Percentiles rank a stretch among this genome's conserved stretches.
These are phyloP conservation scores for Microbotryomycetes sp. DNA, from an alignment of 1,284 basidiomycete species.

Conservation along the genomic window DNA sequence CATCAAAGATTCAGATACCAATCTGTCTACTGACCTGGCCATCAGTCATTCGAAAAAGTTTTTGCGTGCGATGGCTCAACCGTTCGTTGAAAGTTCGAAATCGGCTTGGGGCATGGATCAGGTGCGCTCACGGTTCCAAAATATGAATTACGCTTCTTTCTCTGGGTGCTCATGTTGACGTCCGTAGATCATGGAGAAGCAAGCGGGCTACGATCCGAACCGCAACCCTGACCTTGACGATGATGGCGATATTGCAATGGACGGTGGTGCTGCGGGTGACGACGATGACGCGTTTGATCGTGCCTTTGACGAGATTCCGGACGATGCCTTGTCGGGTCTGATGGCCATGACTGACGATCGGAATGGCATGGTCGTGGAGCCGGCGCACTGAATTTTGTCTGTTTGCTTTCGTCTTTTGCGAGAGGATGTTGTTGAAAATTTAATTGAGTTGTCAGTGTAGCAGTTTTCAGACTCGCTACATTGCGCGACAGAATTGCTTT, in stretches of 20 bases:
- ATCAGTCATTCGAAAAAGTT: constrained; percentile 80
- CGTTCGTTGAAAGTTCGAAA: constrained; percentile 86
- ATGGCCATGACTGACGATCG: neutral
- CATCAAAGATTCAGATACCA: constrained; percentile 93
- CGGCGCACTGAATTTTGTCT: neutral
- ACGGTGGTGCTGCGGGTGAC: neutral
- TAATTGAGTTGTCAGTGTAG: too few species aligned
- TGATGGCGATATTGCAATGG: neutral
- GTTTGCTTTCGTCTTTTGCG: too few species aligned
- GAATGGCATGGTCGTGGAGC: neutral
- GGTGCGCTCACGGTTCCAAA: constrained; percentile 46
- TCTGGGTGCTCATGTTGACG: neutral
- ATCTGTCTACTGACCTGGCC: constrained; percentile 98
- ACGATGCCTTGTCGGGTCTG: neutral
- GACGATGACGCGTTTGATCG: neutral
- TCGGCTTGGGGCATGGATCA: constrained; percentile 90
- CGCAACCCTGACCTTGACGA: constrained; percentile 1
- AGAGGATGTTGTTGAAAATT: too few species aligned
- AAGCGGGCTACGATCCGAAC: constrained; percentile 13
- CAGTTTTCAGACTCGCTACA: too few species aligned
- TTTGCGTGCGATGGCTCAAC: constrained; percentile 96
- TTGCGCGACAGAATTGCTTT: too few species aligned
- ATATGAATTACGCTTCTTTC: neutral
- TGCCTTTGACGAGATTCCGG: neutral
- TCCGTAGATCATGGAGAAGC: constrained; percentile 19